Evolutionary conservation across 371 early-diverging fungal genomes (phyloP), one percentile per base, ranked within the genome.

Genomic region (Smittium culicis): DNA sequence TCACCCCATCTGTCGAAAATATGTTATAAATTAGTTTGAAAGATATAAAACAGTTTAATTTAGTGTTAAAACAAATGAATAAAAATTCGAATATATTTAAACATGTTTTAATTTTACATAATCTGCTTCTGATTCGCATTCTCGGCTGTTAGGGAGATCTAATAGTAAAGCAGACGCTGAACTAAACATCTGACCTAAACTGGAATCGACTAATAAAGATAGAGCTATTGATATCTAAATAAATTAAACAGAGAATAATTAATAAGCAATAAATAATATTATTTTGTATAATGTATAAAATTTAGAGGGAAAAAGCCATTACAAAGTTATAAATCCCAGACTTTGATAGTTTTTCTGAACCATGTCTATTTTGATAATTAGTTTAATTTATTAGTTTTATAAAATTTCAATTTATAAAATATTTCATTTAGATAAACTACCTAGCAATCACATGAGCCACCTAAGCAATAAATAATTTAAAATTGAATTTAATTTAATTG

Each of bases 51-150:
- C n/a, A n/a, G n/a, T n/a, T n/a, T n/a, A n/a, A n/a, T n/a, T n/a
- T n/a, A n/a, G n/a, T n/a, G n/a, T n/a, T n/a, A n/a, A n/a, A 30
- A 59, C 8, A 59, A 59, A 28, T 25, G 5, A 16, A 8, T n/a
- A 59, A 28, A 25, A 59, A 59, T 8, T 59, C 31, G 25, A 59
- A 8, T 59, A 27, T 59, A 28, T 16, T 8, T 31, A 59, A n/a
- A 59, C 16, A 8, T 59, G 5, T 8, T 59, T 11, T 25, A 59
- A 64, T 11, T 3, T 93, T 71, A 96, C 88, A 35, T 81, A 76
- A 74, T 97, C 97, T 2, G 97, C 97, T 72, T 97, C 97, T 27
- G 80, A 81, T 74, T 97, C 97, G 68, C 89, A 89, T 70, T 86
- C 85, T 17, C 97, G 79, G 45, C 90, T 89, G 71, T 93, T 92